These are phyloP conservation scores for Phytophthora sansomeana DNA, from an alignment of 352 stramenopile species.

Conservation along the genomic window DNA sequence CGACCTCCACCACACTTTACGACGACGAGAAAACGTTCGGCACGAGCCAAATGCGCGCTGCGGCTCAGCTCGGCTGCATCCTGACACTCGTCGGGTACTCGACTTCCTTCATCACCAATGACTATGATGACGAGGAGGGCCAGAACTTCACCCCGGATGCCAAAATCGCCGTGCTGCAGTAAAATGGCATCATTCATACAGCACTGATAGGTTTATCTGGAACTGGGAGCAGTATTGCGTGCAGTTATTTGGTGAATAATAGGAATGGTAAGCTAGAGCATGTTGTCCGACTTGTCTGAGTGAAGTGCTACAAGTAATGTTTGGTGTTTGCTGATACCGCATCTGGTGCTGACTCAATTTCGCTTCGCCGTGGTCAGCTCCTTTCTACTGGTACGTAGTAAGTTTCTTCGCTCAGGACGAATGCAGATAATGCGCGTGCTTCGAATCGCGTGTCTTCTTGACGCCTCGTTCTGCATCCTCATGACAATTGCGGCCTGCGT, in stretches of 20 bases:
- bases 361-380: background rate
- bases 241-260: conserved; percentile 13
- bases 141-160: conserved; percentile 36
- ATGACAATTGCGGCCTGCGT: conserved; percentile 48
- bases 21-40: conserved; percentile 69
- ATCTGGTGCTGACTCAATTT: background rate
- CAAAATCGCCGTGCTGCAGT: conserved; percentile 40
- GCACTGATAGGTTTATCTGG: conserved; percentile 23
- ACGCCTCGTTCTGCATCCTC: conserved; percentile 37
- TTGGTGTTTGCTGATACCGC: background rate
- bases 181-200: background rate
- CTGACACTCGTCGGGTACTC: conserved; percentile 79
- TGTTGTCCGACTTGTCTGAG: conserved; percentile 12
- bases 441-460: conserved; percentile 25
- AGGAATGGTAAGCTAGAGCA: conserved; percentile 24
- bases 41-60: conserved; percentile 68
- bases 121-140: conserved; percentile 50
- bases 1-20: conserved; percentile 71
- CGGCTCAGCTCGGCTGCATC: conserved; percentile 70
- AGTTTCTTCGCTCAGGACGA: no score
- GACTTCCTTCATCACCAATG: conserved; percentile 71
- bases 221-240: background rate
- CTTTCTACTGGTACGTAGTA: background rate
- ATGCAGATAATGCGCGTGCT: conserved; percentile 6
- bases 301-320: no score